Conservation (phyloP, 306 rosid genomes). For the Malus orientalis region DNA sequence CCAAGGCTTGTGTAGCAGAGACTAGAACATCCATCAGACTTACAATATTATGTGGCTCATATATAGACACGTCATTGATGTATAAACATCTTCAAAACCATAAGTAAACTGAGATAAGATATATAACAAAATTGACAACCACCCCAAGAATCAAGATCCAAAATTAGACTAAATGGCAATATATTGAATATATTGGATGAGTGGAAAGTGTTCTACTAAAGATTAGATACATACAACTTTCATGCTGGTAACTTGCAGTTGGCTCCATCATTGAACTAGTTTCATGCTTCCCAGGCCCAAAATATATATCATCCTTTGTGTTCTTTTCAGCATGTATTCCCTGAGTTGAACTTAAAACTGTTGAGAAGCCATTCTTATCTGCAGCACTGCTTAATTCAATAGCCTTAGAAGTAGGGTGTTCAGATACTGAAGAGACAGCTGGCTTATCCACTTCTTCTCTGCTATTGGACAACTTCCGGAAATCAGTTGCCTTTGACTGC, state of each 20-base stretch:
- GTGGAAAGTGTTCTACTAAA: neutral
- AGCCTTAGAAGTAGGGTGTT: conserved; percentile 44
- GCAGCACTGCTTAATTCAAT: conserved; percentile 39
- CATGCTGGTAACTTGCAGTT: conserved; percentile 27
- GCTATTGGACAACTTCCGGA: conserved; percentile 38
- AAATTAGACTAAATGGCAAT: neutral
- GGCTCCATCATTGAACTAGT: conserved; percentile 28
- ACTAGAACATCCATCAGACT: neutral
- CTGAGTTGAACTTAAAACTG: conserved; percentile 46
- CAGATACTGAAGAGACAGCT: conserved; percentile 39
- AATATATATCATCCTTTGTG: conserved; percentile 29
- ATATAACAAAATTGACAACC: neutral
- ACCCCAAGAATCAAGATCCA: neutral
- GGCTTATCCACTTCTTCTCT: conserved; percentile 77
- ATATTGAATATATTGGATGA: neutral
- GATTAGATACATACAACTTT: conserved; percentile 30
- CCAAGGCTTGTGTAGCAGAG: neutral
- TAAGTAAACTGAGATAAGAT: neutral
- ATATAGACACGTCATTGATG: neutral
- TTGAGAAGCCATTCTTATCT: conserved; percentile 51
- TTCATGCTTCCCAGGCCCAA: conserved; percentile 39
- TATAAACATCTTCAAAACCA: neutral
- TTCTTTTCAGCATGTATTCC: conserved; percentile 41
- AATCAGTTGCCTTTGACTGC: conserved; percentile 65
- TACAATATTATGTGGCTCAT: neutral